Evolutionary conservation across 345 rosid genomes (phyloP).

Genomic region (Viola odorata): DNA sequence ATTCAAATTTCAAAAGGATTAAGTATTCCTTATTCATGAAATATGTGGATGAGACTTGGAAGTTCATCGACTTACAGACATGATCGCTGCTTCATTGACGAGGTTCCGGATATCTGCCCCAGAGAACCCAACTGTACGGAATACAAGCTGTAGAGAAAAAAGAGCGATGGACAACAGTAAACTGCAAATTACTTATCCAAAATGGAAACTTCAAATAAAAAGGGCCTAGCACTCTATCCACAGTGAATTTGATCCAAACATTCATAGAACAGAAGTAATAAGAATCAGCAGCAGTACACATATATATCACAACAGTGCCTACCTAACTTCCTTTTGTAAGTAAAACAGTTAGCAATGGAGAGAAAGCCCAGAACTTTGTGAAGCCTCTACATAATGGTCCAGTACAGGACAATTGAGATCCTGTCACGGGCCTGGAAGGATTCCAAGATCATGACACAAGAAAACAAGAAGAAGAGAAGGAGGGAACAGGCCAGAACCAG

Average conservation of each 20-base stretch:
- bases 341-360: no score
- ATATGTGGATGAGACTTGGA: background rate
- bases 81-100: conserved; percentile 94
- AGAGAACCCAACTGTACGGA: conserved; percentile 89
- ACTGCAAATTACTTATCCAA: conserved; percentile 1
- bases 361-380: no score
- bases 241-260: background rate
- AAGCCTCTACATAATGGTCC: no score
- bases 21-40: no score
- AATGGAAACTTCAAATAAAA: background rate
- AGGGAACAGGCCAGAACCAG: no score
- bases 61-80: conserved; percentile 66
- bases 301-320: no score
- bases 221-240: background rate
- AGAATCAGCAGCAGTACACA: background rate
- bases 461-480: no score
- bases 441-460: no score
- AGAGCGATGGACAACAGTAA: conserved; percentile 3
- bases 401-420: no score
- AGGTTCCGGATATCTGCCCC: conserved; percentile 97
- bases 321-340: no score
- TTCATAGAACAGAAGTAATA: background rate
- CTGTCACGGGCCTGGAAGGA: no score
- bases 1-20: no score
- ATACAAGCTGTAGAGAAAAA: conserved; percentile 62